Percentiles rank a stretch among this genome's conserved stretches.
These are phyloP conservation scores for Phytophthora vignae DNA, from an alignment of 352 stramenopile genomes.

Conservation along the genomic window DNA sequence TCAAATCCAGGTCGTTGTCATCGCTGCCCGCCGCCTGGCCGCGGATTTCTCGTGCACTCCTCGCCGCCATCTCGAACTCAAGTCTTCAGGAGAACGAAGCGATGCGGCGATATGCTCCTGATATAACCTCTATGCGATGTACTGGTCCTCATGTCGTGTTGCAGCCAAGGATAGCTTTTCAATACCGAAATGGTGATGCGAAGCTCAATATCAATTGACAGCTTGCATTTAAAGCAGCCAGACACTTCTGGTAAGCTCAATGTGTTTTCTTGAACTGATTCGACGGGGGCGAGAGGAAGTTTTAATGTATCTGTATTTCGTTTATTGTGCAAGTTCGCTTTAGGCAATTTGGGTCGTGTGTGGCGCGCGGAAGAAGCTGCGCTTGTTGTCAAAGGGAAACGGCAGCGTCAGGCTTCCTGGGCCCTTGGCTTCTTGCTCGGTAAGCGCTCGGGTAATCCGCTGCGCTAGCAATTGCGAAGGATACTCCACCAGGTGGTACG, in stretches of 20 bases:
- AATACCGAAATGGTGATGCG: neutral
- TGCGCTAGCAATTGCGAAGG: slow-evolving; percentile 53
- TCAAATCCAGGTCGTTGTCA: slow-evolving; percentile 18
- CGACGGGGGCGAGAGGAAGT: neutral
- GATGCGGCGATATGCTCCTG: neutral
- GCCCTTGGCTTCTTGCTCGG: slow-evolving; percentile 29
- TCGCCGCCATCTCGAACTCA: slow-evolving; percentile 17
- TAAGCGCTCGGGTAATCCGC: slow-evolving; percentile 36
- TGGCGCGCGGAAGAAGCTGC: slow-evolving; percentile 7
- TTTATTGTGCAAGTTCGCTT: slow-evolving; percentile 16
- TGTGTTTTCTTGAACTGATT: neutral
- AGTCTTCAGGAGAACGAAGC: neutral
- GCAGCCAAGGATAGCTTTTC: neutral
- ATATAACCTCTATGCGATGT: slow-evolving; percentile 24
- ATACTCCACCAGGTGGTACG: slow-evolving; percentile 58
- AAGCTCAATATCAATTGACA: neutral
- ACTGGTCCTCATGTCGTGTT: neutral
- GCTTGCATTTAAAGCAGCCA: neutral
- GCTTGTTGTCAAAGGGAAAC: slow-evolving; percentile 24
- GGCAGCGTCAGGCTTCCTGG: slow-evolving; percentile 1
- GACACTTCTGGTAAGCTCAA: neutral
- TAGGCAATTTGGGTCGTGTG: slow-evolving; percentile 33
- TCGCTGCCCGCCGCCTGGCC: slow-evolving; percentile 5
- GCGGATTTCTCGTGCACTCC: slow-evolving; percentile 19
- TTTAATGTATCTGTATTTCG: neutral